Evolutionary conservation across 345 rosid species (phyloP), one percentile per base, ranked within the genome.

Genomic region (Heritiera fomes): DNA sequence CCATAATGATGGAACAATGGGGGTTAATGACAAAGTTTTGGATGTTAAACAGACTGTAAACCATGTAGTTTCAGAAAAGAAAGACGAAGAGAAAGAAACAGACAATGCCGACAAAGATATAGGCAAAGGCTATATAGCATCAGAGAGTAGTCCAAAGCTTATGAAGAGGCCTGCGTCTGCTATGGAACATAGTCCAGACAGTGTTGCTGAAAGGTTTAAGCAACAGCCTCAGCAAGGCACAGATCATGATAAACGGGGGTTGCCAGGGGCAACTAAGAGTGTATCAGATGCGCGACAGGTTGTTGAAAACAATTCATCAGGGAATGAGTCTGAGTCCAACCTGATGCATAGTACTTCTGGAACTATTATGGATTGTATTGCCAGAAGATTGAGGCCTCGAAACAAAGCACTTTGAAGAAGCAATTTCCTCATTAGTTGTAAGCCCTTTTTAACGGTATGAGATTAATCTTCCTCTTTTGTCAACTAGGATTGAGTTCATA

Each of bases 351-450:
- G 10, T 45, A 69, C 69, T 50, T 40, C 28, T 32, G 47, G 34
- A 15, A 40, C 64, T 66, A 59, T 23, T 43, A 15, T 13, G 0
- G 82, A 84, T 61, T 52, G 87, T 72, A 30, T 86, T 63, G 83
- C 82, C 28, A 50, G 79, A 76, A 79, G 87, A 66, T 63, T 82
- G 67, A 77, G 84, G 75, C 30, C 74, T 43, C 75, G 81, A 64
- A 50, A 38, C 77, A 74, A 47, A 66, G 12, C 49, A 49, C 55
- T 30, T 17, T 77, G 81, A 80, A 46, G 15, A 80, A 46, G 15
- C 71, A 18, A 28, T 17, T 72, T 61, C 30, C 43, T n/a, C 67
- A 2, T 8, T 2, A n/a, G 14, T 45, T 5, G 30, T 11, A 61
- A 41, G 71, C 52, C 41, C 41, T 75, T 23, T 23, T 23, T 23